A percentile compares a stretch with the other conserved stretches of the same genome.
Evolutionary conservation across 2,329 filamentous ascomycete species (phyloP).

Genomic region (Cordyceps javanica): DNA sequence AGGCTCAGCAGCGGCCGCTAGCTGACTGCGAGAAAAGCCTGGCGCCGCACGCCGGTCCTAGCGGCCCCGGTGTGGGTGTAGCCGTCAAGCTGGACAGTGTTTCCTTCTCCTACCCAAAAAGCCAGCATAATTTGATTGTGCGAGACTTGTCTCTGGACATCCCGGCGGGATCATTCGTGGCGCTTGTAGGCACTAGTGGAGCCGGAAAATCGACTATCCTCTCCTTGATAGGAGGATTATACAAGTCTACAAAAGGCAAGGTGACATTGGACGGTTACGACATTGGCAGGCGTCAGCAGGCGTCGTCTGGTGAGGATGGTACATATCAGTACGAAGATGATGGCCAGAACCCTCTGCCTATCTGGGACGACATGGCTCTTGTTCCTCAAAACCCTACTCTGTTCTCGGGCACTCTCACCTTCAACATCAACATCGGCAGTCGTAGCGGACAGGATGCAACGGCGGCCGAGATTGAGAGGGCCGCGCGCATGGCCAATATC

Average conservation of each 20-base stretch:
- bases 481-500: slow-evolving; percentile 52
- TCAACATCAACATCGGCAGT: slow-evolving; percentile 35
- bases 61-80: neutral
- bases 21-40: neutral
- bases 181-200: slow-evolving; percentile 10
- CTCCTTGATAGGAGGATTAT: slow-evolving; percentile 9
- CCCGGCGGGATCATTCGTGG: slow-evolving; percentile 1
- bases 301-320: neutral
- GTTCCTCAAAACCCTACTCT: slow-evolving; percentile 35
- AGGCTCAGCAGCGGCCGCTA: slow-evolving; percentile 5
- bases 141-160: neutral
- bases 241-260: slow-evolving; percentile 1
- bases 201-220: slow-evolving; percentile 12
- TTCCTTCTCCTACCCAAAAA: slow-evolving; percentile 12
- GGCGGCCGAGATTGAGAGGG: slow-evolving; percentile 46
- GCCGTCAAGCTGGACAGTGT: slow-evolving; percentile 12
- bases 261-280: slow-evolving; percentile 17
- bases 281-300: neutral
- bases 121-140: slow-evolving; percentile 6
- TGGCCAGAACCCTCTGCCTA: slow-evolving; percentile 15
- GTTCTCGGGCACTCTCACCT: slow-evolving; percentile 34
- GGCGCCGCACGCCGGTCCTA: neutral
- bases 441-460: slow-evolving; percentile 39
- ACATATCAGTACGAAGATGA: neutral
- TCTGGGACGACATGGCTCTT: slow-evolving; percentile 32